phyloP scores from a whole-genome alignment of 768 basidiomycete species.

The Rickenella mellea region DNA sequence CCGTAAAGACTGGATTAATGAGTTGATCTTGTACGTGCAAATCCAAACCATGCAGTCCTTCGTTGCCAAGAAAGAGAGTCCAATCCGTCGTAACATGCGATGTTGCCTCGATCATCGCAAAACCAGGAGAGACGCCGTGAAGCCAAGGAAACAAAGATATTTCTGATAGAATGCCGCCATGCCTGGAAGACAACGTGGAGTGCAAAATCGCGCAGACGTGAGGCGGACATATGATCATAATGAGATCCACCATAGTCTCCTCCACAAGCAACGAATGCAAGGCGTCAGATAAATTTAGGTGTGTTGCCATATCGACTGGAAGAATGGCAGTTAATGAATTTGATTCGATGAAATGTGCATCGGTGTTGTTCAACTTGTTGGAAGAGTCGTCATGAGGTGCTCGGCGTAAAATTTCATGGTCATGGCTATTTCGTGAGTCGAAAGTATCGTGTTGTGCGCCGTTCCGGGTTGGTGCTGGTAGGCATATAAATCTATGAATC shows the following conservation, averaged over 20 bases:
- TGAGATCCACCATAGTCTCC: not conserved
- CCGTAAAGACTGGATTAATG: constrained; percentile 27
- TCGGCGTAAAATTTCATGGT: too few relatives aligned
- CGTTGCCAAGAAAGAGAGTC: constrained; percentile 42
- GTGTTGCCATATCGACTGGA: not conserved
- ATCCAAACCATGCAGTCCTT: constrained; percentile 28
- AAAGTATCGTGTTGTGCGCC: too few relatives aligned
- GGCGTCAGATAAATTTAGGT: not conserved
- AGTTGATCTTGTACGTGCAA: constrained; percentile 26
- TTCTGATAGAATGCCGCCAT: constrained; percentile 13
- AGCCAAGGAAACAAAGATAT: constrained; percentile 28
- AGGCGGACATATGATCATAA: not conserved
- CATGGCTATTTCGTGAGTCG: too few relatives aligned
- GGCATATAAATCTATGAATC: too few relatives aligned
- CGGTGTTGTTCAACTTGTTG: too few relatives aligned
- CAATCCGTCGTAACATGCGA: constrained; percentile 35
- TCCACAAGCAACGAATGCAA: not conserved
- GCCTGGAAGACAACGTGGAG: not conserved
- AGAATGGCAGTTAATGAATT: not conserved
- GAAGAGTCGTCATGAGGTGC: too few relatives aligned
- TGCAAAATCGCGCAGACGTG: not conserved
- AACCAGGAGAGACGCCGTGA: constrained; percentile 11
- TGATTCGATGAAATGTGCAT: not conserved
- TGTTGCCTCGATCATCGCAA: constrained; percentile 25
- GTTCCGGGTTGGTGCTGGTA: too few relatives aligned